These are phyloP conservation scores for Diaporthe ilicicola DNA, from an alignment of 2,329 filamentous ascomycete genomes.

Conservation along the genomic window DNA sequence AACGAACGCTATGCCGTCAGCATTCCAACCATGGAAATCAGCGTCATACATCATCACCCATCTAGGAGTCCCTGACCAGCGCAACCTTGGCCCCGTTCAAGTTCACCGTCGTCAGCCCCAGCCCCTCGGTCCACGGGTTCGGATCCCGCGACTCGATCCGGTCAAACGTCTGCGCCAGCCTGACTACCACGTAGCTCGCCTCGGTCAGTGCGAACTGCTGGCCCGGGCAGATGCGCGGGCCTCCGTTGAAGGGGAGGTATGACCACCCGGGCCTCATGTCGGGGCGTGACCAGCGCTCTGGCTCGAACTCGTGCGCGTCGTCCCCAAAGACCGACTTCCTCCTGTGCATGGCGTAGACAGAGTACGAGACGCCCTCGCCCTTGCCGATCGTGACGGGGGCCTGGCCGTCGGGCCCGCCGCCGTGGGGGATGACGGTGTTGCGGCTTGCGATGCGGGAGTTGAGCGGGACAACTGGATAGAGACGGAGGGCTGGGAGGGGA, in stretches of 20 bases:
- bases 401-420: conserved; percentile 52
- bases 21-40: background rate
- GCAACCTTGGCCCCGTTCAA: conserved; percentile 1
- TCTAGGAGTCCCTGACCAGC: background rate
- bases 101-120: conserved; percentile 4
- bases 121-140: background rate
- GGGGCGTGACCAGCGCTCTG: conserved; percentile 6
- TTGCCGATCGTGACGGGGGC: background rate
- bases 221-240: conserved; percentile 62
- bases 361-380: background rate
- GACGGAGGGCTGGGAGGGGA: conserved; percentile 46
- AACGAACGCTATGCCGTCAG: background rate
- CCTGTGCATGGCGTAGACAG: conserved; percentile 9
- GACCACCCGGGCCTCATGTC: conserved; percentile 47
- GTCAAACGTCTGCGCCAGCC: conserved; percentile 7
- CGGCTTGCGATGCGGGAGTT: conserved; percentile 52
- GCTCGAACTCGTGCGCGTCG: conserved; percentile 17
- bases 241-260: conserved; percentile 65
- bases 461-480: conserved; percentile 52
- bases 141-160: background rate
- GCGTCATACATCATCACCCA: background rate
- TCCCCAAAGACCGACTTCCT: background rate
- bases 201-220: conserved; percentile 69
- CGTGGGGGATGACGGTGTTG: conserved; percentile 55
- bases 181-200: conserved; percentile 50